Evolutionary conservation across 345 rosid genomes (phyloP).

Genomic region (Salix koriyanagi): DNA sequence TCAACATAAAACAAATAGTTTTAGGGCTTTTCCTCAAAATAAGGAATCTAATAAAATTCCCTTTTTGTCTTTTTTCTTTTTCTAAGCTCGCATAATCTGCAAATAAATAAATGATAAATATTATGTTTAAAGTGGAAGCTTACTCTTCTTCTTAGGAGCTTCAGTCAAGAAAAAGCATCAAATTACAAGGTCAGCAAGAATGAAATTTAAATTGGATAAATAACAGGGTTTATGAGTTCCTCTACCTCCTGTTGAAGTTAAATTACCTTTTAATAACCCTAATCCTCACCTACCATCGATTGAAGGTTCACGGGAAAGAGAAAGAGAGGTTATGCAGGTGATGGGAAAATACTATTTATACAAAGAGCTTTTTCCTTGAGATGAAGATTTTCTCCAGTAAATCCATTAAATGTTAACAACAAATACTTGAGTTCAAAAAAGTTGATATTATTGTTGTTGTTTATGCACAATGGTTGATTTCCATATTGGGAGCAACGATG

Average conservation of each 20-base stretch:
- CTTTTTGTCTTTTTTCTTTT: constrained; percentile 54
- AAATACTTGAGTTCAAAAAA: no score
- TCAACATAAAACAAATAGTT: neutral
- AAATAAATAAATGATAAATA: constrained; percentile 3
- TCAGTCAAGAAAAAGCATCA: constrained; percentile 62
- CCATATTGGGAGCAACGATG: no score
- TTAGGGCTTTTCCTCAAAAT: neutral
- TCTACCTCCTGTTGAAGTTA: constrained; percentile 47
- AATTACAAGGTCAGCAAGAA: constrained; percentile 63
- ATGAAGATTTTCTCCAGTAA: no score
- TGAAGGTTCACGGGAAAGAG: no score
- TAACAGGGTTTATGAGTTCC: constrained; percentile 15
- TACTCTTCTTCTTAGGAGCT: constrained; percentile 73
- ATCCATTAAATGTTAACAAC: no score
- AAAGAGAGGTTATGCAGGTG: no score
- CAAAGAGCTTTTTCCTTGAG: no score
- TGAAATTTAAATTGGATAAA: constrained; percentile 44
- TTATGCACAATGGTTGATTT: no score
- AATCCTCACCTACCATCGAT: constrained; percentile 17
- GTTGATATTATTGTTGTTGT: no score
- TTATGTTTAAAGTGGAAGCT: neutral
- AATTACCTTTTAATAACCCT: constrained; percentile 54
- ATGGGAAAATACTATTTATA: no score
- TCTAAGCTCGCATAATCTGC: constrained; percentile 92
- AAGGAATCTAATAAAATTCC: neutral